Conservation (phyloP, 2,329 filamentous ascomycete genomes). For the Aspergillus melleus region DNA sequence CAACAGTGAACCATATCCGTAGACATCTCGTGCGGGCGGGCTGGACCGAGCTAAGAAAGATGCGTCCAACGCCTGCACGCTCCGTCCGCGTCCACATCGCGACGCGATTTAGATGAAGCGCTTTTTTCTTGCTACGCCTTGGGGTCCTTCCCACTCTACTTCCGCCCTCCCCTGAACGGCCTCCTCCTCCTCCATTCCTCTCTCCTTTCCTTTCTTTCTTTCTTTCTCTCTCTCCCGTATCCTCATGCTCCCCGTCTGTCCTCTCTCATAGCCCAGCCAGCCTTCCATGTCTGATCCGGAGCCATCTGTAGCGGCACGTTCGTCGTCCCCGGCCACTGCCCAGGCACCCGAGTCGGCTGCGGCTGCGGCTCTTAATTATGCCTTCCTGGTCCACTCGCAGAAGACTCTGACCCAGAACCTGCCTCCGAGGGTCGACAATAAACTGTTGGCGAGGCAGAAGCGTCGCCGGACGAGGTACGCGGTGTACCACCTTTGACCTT, state of each 20-base stretch:
- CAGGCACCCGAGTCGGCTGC: conserved; percentile 33
- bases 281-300: conserved; percentile 39
- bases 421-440: conserved; percentile 60
- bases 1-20: no score
- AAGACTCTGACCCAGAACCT: conserved; percentile 57
- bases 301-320: conserved; percentile 26
- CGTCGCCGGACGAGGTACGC: conserved; percentile 61
- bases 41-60: conserved; percentile 6
- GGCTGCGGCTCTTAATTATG: conserved; percentile 42
- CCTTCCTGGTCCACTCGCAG: conserved; percentile 62
- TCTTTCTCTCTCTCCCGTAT: background rate
- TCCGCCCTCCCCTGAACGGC: background rate
- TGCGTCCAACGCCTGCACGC: conserved; percentile 10
- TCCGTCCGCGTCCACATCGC: conserved; percentile 35
- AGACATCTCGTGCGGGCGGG: conserved; percentile 6
- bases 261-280: conserved; percentile 15
- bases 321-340: conserved; percentile 37
- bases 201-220: background rate
- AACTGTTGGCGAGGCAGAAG: conserved; percentile 60
- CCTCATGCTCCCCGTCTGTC: conserved; percentile 19
- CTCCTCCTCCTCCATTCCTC: background rate
- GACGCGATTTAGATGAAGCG: conserved; percentile 28
- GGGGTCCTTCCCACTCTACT: conserved; percentile 15
- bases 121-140: conserved; percentile 25
- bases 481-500: background rate